Evolutionary conservation across 108 stramenopile species (phyloP).

Genomic region (Asterionellopsis glacialis): DNA sequence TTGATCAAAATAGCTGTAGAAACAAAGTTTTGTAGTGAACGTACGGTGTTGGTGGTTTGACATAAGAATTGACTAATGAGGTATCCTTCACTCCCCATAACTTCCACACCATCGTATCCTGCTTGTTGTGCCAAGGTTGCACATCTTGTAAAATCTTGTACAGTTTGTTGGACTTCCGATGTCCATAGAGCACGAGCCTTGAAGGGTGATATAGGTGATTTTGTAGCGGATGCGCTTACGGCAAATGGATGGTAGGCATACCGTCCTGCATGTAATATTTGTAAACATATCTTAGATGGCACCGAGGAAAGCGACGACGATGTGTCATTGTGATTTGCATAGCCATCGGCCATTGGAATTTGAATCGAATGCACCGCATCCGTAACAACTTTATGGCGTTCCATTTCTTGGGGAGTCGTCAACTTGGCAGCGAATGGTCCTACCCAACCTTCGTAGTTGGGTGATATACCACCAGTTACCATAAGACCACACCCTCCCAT

Average conservation of each 20-base stretch:
- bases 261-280: slow-evolving; percentile 93
- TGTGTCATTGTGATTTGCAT: not conserved
- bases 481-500: slow-evolving; percentile 91
- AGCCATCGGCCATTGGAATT: slow-evolving; percentile 38
- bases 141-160: slow-evolving; percentile 85
- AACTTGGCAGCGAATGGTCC: slow-evolving; percentile 91
- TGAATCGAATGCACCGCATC: slow-evolving; percentile 80
- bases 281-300: slow-evolving; percentile 66
- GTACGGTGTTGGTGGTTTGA: slow-evolving; percentile 62
- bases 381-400: slow-evolving; percentile 85
- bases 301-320: slow-evolving; percentile 16
- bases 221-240: slow-evolving; percentile 80
- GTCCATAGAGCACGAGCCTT: slow-evolving; percentile 69
- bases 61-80: slow-evolving; percentile 95
- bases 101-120: slow-evolving; percentile 98
- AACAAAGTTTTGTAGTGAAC: too few relatives aligned
- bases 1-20: too few relatives aligned
- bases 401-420: slow-evolving; percentile 70
- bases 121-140: slow-evolving; percentile 85
- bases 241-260: slow-evolving; percentile 95
- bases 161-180: slow-evolving; percentile 69
- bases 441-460: slow-evolving; percentile 90
- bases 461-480: slow-evolving; percentile 97
- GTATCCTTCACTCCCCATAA: slow-evolving; percentile 98
- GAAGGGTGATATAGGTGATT: slow-evolving; percentile 89